Evolutionary conservation across 352 stramenopile genomes (phyloP).

Genomic region (Phytophthora syringae): DNA sequence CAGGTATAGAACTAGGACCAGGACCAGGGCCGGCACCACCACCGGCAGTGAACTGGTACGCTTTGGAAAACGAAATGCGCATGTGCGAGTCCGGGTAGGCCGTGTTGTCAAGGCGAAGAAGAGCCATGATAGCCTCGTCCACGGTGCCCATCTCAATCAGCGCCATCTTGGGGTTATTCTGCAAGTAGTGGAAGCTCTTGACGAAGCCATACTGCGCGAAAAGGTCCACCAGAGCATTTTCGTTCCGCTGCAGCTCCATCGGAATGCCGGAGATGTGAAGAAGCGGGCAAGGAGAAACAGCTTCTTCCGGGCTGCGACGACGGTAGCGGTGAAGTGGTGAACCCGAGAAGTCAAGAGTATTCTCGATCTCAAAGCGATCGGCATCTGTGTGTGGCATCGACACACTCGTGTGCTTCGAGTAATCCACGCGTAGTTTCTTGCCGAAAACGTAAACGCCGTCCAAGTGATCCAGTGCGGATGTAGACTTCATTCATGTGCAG

Average conservation of each 20-base stretch:
- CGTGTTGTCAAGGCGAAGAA: constrained; percentile 76
- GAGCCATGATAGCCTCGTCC: constrained; percentile 79
- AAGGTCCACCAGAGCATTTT: constrained; percentile 64
- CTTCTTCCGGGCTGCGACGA: constrained; percentile 65
- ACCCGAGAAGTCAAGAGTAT: constrained; percentile 78
- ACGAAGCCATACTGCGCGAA: constrained; percentile 79
- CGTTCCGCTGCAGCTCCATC: constrained; percentile 64
- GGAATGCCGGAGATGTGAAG: constrained; percentile 84
- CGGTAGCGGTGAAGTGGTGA: constrained; percentile 84
- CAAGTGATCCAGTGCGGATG: constrained; percentile 77
- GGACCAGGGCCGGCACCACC: constrained; percentile 12
- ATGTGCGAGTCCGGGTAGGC: constrained; percentile 75
- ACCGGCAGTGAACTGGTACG: constrained; percentile 43
- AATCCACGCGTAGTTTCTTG: constrained; percentile 85
- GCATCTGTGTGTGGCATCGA: constrained; percentile 85
- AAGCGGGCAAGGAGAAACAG: constrained; percentile 63
- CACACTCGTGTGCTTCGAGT: constrained; percentile 81
- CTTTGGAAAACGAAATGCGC: constrained; percentile 85
- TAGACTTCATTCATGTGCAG: constrained; percentile 46
- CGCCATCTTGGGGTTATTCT: constrained; percentile 82
- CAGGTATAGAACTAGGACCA: constrained; percentile 29
- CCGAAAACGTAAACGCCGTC: constrained; percentile 78
- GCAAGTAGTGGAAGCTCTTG: constrained; percentile 77
- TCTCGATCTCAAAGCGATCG: constrained; percentile 84
- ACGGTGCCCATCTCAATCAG: constrained; percentile 77